Evolutionary conservation across 1,139 yeast species (phyloP), one percentile per base, ranked within the genome.

Genomic region (Diutina pseudorugosa): DNA sequence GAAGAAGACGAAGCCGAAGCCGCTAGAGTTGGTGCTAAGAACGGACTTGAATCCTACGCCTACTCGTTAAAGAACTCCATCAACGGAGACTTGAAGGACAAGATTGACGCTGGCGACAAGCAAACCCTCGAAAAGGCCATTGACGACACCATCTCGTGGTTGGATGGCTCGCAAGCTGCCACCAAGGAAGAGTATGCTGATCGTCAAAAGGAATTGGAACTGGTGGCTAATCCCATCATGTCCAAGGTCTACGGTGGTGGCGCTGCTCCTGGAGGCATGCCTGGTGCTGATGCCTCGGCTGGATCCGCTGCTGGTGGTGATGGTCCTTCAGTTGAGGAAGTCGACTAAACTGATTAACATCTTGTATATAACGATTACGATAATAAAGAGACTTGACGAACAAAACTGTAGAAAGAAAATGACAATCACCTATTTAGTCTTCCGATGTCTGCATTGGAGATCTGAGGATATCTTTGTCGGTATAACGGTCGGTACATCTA

Each of bases 1-100:
- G 85, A 83, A 65, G 91, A 88, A 73, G 96, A 88, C 73, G 49
- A 45, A 27, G 40, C 40, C 19, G 49, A 45, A 18, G 49, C 49
- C 12, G 49, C 49, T 8, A 45, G 49, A 45, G 49, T 45, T 16
- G 23, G 23, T 3, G 49, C 49, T 11, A 45, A 27, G 40, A 45
- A 45, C 11, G 49, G 49, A 8, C 27, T 45, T n/a, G 49, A 45
- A 27, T 27, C 49, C 3, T 45, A 45, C 16, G 49, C 40, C 40
- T 45, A 45, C 21, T 27, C 36, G 36, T 54, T 50, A 54, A 54
- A 53, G 50, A 45, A 45, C 40, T 82, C 50, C 9, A 41, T 47
- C 20, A 41, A 47, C 16, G 42, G 43, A 9, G 50, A 82, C 65
- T 73, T 86, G 56, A 85, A 86, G 49, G 49, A 78, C 50, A 51